Evolutionary conservation across 139 green algal genomes (phyloP).

Genomic region (Chlamydomonas urium): DNA sequence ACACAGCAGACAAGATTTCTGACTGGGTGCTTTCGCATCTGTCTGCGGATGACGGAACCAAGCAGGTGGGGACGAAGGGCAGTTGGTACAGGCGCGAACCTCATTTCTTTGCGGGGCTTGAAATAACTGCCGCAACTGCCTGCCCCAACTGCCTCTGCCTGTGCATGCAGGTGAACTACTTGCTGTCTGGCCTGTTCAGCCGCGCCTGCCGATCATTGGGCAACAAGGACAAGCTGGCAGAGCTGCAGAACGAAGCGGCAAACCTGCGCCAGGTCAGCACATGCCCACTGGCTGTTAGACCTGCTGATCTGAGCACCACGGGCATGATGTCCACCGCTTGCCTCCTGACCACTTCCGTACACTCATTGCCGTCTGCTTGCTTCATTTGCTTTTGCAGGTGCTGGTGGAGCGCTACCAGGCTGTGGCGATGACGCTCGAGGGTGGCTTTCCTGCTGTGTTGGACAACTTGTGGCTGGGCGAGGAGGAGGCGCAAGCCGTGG

Average conservation of each 20-base stretch:
- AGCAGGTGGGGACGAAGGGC: slow-evolving; percentile 68
- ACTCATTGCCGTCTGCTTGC: too few species aligned
- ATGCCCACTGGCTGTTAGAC: not conserved
- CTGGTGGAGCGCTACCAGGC: slow-evolving; percentile 52
- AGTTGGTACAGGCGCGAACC: too few species aligned
- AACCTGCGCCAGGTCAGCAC: slow-evolving; percentile 29
- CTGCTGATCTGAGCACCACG: not conserved
- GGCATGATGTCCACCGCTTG: too few species aligned
- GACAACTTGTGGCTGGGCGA: slow-evolving; percentile 75
- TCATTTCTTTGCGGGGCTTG: too few species aligned
- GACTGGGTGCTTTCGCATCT: slow-evolving; percentile 78
- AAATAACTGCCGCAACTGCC: too few species aligned
- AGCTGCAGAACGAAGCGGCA: slow-evolving; percentile 46
- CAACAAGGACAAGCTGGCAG: slow-evolving; percentile 25
- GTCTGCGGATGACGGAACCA: slow-evolving; percentile 61
- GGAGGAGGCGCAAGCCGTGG: slow-evolving; percentile 69
- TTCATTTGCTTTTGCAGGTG: too few species aligned
- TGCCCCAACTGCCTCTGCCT: not conserved
- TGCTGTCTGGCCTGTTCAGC: slow-evolving; percentile 67
- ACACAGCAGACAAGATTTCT: slow-evolving; percentile 65
- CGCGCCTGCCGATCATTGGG: slow-evolving; percentile 63
- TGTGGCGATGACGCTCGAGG: slow-evolving; percentile 33
- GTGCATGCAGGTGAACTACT: slow-evolving; percentile 50
- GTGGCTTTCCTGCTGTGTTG: slow-evolving; percentile 54
- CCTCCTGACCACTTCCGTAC: too few species aligned